Evolutionary conservation across 164 flowering plant genomes (phyloP).

Genomic region (Annona cherimola): DNA sequence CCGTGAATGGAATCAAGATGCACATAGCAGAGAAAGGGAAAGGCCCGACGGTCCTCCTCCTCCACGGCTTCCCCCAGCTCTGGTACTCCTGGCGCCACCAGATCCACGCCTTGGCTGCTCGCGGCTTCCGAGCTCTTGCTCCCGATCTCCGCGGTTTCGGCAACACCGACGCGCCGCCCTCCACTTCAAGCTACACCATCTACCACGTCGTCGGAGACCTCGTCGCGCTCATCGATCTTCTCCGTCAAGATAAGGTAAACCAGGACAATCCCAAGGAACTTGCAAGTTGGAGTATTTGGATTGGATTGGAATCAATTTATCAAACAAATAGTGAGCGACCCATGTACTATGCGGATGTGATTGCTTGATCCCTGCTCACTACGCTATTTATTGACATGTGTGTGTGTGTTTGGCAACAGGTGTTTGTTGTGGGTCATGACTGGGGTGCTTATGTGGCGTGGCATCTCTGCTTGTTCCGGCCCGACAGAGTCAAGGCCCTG

Average conservation of each 20-base stretch:
- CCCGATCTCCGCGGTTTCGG: constrained; percentile 43
- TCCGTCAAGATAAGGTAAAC: constrained; percentile 32
- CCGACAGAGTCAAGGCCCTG: constrained; percentile 72
- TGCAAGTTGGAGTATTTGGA: no score
- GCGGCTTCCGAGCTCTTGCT: constrained; percentile 41
- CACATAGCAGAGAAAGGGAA: constrained; percentile 35
- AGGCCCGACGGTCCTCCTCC: constrained; percentile 26
- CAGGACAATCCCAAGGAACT: no score
- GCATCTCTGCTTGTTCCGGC: constrained; percentile 55
- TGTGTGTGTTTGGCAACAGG: constrained; percentile 17
- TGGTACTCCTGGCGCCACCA: constrained; percentile 47
- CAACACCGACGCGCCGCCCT: constrained; percentile 44
- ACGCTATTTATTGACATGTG: background rate
- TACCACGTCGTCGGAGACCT: constrained; percentile 58
- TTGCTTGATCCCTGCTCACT: no score
- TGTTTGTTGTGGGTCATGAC: constrained; percentile 75
- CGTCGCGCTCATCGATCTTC: constrained; percentile 47
- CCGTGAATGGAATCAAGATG: constrained; percentile 35
- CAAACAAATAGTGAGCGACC: no score
- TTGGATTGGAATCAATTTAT: no score
- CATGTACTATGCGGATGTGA: no score
- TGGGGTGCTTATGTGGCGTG: constrained; percentile 75
- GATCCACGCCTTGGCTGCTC: constrained; percentile 22
- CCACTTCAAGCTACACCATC: constrained; percentile 32
- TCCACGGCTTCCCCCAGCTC: constrained; percentile 38